Percentiles rank a stretch among this genome's conserved stretches.
phyloP scores from a whole-genome alignment of 371 early-diverging fungal species.

The Mucor indicus region DNA sequence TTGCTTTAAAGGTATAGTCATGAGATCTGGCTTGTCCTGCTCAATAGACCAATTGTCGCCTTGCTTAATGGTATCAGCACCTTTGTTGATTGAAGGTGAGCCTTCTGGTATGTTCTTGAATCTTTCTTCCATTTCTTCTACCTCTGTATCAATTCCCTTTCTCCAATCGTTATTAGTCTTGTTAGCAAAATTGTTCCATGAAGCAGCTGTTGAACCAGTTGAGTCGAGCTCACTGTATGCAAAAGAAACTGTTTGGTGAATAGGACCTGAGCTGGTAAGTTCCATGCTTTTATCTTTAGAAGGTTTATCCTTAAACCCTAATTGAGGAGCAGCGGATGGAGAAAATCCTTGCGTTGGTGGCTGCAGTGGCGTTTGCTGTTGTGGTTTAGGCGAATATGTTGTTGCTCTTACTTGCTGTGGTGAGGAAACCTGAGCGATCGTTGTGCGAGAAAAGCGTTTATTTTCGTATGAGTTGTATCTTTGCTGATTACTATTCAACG shows the following conservation, averaged over 20 bases:
- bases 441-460: no score
- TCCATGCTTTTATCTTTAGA: slow-evolving; percentile 3
- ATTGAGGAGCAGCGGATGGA: not conserved
- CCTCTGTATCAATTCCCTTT: slow-evolving; percentile 12
- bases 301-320: slow-evolving; percentile 6
- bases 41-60: slow-evolving; percentile 16
- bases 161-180: slow-evolving; percentile 14
- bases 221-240: slow-evolving; percentile 2
- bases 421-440: not conserved
- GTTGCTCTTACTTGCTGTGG: not conserved
- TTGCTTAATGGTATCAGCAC: not conserved
- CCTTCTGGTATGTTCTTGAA: not conserved
- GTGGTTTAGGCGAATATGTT: not conserved
- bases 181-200: slow-evolving; percentile 22
- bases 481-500: no score
- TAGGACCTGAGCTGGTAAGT: no score
- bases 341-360: not conserved
- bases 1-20: slow-evolving; percentile 31
- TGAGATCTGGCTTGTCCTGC: slow-evolving; percentile 24
- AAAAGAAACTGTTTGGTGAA: slow-evolving; percentile 24
- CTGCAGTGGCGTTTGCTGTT: not conserved
- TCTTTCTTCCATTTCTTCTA: not conserved
- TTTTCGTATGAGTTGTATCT: no score
- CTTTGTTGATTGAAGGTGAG: not conserved
- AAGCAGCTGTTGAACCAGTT: slow-evolving; percentile 12